Percentiles rank a stretch among this genome's conserved stretches.
phyloP scores from a whole-genome alignment of 495 filamentous ascomycete genomes.

The Darksidea phi region DNA sequence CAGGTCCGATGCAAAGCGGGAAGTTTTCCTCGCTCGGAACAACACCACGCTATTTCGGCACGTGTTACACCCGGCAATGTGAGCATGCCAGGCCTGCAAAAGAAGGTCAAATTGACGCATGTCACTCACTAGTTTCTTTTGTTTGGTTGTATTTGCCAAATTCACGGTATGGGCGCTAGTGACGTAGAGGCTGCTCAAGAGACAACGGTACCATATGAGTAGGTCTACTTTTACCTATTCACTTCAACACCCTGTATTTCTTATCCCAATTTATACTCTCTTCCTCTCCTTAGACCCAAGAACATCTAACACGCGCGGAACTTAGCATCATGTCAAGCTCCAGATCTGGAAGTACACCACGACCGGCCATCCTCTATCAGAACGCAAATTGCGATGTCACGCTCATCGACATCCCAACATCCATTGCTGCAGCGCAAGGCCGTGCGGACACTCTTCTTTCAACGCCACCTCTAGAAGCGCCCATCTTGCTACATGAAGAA shows the following conservation, averaged over 20 bases:
- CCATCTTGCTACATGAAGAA: slow-evolving; percentile 34
- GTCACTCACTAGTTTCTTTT: not conserved
- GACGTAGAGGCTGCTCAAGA: not conserved
- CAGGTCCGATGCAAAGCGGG: slow-evolving; percentile 16
- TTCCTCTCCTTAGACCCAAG: too few relatives aligned
- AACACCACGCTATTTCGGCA: not conserved
- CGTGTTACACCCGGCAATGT: too few relatives aligned
- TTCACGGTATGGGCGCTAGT: too few relatives aligned
- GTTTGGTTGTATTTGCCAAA: not conserved
- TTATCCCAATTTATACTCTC: too few relatives aligned
- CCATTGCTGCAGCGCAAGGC: slow-evolving; percentile 50
- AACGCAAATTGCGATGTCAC: slow-evolving; percentile 48
- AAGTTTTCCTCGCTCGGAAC: not conserved
- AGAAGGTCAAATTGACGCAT: too few relatives aligned
- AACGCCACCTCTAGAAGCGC: slow-evolving; percentile 28
- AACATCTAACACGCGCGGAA: not conserved
- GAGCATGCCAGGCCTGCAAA: too few relatives aligned
- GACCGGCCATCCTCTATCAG: slow-evolving; percentile 56
- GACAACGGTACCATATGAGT: not conserved
- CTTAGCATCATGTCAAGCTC: not conserved
- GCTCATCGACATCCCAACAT: slow-evolving; percentile 65
- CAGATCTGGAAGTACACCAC: not conserved
- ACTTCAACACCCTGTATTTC: too few relatives aligned
- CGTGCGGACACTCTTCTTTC: slow-evolving; percentile 35
- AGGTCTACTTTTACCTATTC: too few relatives aligned